phyloP scores from a whole-genome alignment of 768 basidiomycete genomes.

The Chalciporus chontae region DNA sequence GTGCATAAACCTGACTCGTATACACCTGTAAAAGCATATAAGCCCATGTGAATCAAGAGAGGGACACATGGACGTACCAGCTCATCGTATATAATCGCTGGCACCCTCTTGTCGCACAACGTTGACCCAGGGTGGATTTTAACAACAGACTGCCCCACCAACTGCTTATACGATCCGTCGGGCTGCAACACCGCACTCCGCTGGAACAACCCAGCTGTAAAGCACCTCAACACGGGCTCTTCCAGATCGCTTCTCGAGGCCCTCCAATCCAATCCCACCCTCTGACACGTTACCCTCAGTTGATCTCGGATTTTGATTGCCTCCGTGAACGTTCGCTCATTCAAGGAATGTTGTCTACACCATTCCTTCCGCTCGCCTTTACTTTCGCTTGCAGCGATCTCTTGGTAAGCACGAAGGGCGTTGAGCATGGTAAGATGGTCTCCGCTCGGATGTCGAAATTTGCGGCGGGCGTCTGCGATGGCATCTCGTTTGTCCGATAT shows the following conservation, averaged over 20 bases:
- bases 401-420: conserved; percentile 76
- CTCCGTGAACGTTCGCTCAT: conserved; percentile 74
- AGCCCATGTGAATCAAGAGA: not conserved
- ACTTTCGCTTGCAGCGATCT: conserved; percentile 48
- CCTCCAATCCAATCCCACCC: conserved; percentile 58
- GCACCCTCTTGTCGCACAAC: conserved; percentile 75
- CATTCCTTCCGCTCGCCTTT: conserved; percentile 59
- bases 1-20: conserved; percentile 83
- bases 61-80: conserved; percentile 51
- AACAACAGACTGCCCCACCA: conserved; percentile 71
- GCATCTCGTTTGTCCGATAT: conserved; percentile 69
- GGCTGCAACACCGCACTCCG: conserved; percentile 83
- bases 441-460: conserved; percentile 80
- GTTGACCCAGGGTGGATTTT: conserved; percentile 92
- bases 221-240: conserved; percentile 64
- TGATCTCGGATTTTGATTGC: conserved; percentile 80
- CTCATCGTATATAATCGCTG: conserved; percentile 91
- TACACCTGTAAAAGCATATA: conserved; percentile 49
- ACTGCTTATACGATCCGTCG: conserved; percentile 84
- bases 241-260: conserved; percentile 59
- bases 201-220: conserved; percentile 74
- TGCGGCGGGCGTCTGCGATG: conserved; percentile 63
- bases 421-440: conserved; percentile 92
- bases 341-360: conserved; percentile 83
- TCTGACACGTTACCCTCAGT: conserved; percentile 60